phyloP scores from a whole-genome alignment of 1,139 yeast genomes.

The Arxiozyma telluris region DNA sequence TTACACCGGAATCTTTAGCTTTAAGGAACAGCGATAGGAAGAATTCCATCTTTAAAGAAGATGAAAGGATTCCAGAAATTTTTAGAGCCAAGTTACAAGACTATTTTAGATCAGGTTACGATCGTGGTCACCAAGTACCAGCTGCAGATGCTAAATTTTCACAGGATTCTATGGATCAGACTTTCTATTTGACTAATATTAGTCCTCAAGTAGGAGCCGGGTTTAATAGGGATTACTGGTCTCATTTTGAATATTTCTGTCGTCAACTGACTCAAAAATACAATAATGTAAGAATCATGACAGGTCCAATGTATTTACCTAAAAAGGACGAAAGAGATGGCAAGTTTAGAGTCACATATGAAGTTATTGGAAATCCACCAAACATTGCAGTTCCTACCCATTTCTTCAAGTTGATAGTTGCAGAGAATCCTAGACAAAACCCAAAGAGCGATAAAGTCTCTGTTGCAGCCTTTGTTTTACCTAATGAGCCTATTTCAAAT shows the following conservation, averaged over 20 bases:
- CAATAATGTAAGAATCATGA: constrained; percentile 70
- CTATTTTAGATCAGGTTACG: constrained; percentile 91
- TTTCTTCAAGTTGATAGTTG: constrained; percentile 82
- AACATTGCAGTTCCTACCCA: constrained; percentile 96
- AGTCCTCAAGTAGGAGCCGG: constrained; percentile 98
- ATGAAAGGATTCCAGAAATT: constrained; percentile 66
- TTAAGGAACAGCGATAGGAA: constrained; percentile 54
- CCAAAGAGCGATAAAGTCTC: constrained; percentile 43
- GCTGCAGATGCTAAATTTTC: constrained; percentile 93
- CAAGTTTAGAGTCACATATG: constrained; percentile 75
- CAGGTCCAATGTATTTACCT: constrained; percentile 92
- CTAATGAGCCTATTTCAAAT: constrained; percentile 71
- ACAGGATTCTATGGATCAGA: constrained; percentile 90
- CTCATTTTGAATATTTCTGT: constrained; percentile 85
- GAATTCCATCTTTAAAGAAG: constrained; percentile 77
- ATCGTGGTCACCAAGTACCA: constrained; percentile 95
- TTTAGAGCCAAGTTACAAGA: constrained; percentile 74
- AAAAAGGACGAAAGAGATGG: constrained; percentile 62
- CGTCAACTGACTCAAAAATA: constrained; percentile 64
- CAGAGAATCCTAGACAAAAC: constrained; percentile 46
- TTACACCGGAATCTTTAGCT: constrained; percentile 66
- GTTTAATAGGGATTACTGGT: constrained; percentile 95
- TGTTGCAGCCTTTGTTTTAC: constrained; percentile 88
- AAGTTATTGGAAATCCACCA: constrained; percentile 95
- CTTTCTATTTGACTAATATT: constrained; percentile 81